Conservation (phyloP, 257 asterid genomes). For the Solanum bukasovii region DNA sequence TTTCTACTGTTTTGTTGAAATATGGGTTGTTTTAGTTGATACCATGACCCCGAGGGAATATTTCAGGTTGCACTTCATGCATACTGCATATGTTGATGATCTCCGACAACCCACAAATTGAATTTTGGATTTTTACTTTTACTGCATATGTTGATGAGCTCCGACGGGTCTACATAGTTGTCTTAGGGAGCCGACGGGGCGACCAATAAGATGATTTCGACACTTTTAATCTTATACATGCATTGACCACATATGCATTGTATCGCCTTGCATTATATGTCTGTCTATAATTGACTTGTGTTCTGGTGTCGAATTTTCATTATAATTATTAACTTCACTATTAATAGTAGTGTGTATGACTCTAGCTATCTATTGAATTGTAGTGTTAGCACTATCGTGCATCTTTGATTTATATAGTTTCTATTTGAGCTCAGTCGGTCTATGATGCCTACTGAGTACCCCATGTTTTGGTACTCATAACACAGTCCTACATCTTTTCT, state of each 20-base stretch:
- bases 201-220: background rate
- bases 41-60: background rate
- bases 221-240: background rate
- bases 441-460: background rate
- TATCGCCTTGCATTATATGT: background rate
- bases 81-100: background rate
- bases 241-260: background rate
- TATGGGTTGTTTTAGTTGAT: background rate
- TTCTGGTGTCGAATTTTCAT: background rate
- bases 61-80: background rate
- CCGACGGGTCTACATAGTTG: background rate
- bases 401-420: background rate
- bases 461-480: background rate
- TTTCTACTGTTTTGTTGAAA: background rate
- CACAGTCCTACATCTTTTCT: background rate
- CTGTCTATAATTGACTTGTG: background rate
- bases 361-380: no score
- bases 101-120: background rate
- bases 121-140: background rate
- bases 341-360: background rate
- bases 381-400: background rate
- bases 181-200: background rate
- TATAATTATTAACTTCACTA: no score
- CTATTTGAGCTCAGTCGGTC: background rate
- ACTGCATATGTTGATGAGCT: background rate